phyloP scores from a whole-genome alignment of 257 asterid species.

The Penstemon barbatus region DNA sequence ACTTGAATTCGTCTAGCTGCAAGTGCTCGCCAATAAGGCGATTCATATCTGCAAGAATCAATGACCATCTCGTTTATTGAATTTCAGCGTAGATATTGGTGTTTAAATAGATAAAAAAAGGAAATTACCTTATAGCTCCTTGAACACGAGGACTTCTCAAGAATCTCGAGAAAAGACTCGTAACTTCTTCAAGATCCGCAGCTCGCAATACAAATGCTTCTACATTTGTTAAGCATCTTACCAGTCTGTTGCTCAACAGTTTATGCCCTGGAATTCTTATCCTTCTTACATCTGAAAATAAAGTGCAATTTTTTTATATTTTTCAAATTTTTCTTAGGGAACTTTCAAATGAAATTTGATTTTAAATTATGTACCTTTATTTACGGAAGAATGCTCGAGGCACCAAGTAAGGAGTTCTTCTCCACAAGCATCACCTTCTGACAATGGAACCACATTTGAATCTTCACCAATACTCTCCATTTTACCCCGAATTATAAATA shows the following conservation, averaged over 20 bases:
- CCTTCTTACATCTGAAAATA: constrained; percentile 54
- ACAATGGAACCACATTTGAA: constrained; percentile 47
- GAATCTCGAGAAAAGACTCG: constrained; percentile 72
- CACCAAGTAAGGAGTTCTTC: constrained; percentile 98
- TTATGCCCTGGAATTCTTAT: constrained; percentile 66
- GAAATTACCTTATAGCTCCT: constrained; percentile 78
- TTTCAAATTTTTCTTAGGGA: too few species aligned
- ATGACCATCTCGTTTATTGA: neutral
- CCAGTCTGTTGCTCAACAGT: constrained; percentile 65
- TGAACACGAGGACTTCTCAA: constrained; percentile 76
- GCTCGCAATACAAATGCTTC: constrained; percentile 79
- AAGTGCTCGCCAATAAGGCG: constrained; percentile 77
- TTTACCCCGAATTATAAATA: constrained; percentile 81
- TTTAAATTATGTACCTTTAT: constrained; percentile 48
- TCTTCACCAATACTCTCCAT: constrained; percentile 83
- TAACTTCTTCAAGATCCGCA: constrained; percentile 87
- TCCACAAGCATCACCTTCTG: constrained; percentile 84
- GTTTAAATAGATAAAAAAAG: neutral
- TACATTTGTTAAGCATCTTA: constrained; percentile 67
- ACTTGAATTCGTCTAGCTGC: constrained; percentile 77
- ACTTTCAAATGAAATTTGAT: too few species aligned
- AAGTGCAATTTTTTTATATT: neutral
- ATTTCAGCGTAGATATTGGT: neutral
- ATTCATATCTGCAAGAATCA: constrained; percentile 51
- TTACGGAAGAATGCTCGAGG: constrained; percentile 87